Evolutionary conservation across 495 filamentous ascomycete species (phyloP).

Genomic region (Aspergillus sparsus): DNA sequence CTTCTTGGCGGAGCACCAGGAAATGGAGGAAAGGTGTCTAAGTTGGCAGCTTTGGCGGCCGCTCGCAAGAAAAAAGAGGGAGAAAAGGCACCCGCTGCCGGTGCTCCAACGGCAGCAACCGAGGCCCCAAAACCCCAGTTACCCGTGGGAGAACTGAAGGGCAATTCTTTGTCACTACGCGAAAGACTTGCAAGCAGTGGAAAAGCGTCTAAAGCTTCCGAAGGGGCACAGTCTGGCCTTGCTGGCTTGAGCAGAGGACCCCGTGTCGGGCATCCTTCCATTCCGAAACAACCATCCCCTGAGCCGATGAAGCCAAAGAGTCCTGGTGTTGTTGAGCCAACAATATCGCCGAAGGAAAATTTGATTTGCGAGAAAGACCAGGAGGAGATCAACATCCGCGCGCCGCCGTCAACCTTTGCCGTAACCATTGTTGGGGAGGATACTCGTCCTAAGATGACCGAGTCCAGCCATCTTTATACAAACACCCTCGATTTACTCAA

Average conservation of each 20-base stretch:
- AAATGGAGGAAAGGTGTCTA: constrained; percentile 71
- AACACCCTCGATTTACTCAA: constrained; percentile 52
- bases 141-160: constrained; percentile 28
- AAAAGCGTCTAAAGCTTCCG: constrained; percentile 35
- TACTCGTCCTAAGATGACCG: constrained; percentile 33
- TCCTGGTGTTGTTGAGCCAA: constrained; percentile 7
- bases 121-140: constrained; percentile 22
- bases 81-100: constrained; percentile 50
- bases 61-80: constrained; percentile 77
- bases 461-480: constrained; percentile 43
- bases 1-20: constrained; percentile 74
- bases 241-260: constrained; percentile 25
- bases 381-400: constrained; percentile 33
- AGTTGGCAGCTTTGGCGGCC: constrained; percentile 86
- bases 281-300: constrained; percentile 23
- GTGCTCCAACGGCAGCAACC: constrained; percentile 10
- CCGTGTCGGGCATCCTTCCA: constrained; percentile 22
- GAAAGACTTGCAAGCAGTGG: constrained; percentile 41
- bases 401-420: constrained; percentile 68
- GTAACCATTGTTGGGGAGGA: constrained; percentile 60
- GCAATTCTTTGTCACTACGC: constrained; percentile 31
- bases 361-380: constrained; percentile 20
- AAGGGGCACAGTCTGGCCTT: constrained; percentile 28
- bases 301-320: constrained; percentile 20
- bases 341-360: constrained; percentile 4